Conservation (phyloP, 2,329 filamentous ascomycete genomes). For the Lachnellula hyalina region DNA sequence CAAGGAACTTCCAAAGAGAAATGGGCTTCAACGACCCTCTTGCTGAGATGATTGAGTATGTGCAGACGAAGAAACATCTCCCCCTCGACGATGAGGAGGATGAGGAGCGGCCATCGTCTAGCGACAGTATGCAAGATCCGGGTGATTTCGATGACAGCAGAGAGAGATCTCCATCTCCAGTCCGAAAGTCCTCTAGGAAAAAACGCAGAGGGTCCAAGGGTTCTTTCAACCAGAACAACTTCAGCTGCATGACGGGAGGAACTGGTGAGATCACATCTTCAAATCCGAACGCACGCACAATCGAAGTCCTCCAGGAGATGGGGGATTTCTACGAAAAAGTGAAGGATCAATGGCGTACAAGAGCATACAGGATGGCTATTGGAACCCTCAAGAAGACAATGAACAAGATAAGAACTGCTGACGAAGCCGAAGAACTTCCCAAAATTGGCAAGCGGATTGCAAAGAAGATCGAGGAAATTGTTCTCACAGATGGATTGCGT, state of each 20-base stretch:
- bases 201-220: slow-evolving; percentile 11
- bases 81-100: slow-evolving; percentile 46
- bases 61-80: slow-evolving; percentile 55
- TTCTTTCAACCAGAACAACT: slow-evolving; percentile 39
- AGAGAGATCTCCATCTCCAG: slow-evolving; percentile 11
- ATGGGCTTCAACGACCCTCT: slow-evolving; percentile 47
- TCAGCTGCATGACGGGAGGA: slow-evolving; percentile 50
- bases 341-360: slow-evolving; percentile 71
- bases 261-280: slow-evolving; percentile 34
- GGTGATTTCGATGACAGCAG: slow-evolving; percentile 30
- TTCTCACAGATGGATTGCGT: slow-evolving; percentile 63
- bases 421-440: slow-evolving; percentile 63
- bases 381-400: slow-evolving; percentile 63
- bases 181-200: not conserved
- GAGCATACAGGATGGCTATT: slow-evolving; percentile 74
- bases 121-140: slow-evolving; percentile 12
- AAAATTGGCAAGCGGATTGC: slow-evolving; percentile 70
- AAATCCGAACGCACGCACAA: slow-evolving; percentile 71
- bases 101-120: slow-evolving; percentile 30
- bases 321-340: slow-evolving; percentile 67
- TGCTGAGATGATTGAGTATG: slow-evolving; percentile 57
- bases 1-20: not conserved
- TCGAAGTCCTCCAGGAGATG: slow-evolving; percentile 75
- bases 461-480: slow-evolving; percentile 86
- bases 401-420: slow-evolving; percentile 58